Base-by-base conservation (phyloP, 2,329 filamentous ascomycete genomes). In the Colletotrichum abscissum region DNA sequence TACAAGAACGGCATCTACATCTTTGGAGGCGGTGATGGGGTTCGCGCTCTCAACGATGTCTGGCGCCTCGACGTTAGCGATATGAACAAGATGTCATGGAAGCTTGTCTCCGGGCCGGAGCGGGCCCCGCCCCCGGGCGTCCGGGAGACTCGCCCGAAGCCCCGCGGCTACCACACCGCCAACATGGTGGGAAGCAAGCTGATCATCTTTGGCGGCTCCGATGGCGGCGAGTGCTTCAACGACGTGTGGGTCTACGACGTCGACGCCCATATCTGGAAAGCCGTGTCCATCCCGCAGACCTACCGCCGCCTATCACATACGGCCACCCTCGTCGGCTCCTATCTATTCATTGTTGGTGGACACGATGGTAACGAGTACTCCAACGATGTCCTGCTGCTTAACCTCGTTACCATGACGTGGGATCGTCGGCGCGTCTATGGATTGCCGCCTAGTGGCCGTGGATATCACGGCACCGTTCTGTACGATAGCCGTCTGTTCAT, bases 241-340 rank as follows among this genome's bases (percentile, higher is more conserved):
- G 92, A 93, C 78, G 91, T 93, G 54, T 93, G 92, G 92, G 89
- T 93, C 35, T 93, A 92, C 82, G 91, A 93, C 79, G 88, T 93
- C 6, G 91, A 93, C 63, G 87, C 85, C 52, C 86, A 88, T 71
- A 76, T 84, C 28, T 93, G 92, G 90, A 89, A 88, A 73, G 79
- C 84, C 7, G 91, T 92, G 68, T 80, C 84, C 70, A 91, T 92
- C 28, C 87, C 90, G 24, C 79, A 89, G 46, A 89, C 89, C n/a
- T 92, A 88, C 80, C 88, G 90, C 52, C 89, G 92, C 24, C 85
- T 93, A 63, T 92, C 90, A 28, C 92, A 93, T 79, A 92, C 92
- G 30, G 89, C 91, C 55, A 93, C 91, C 22, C 89, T 93, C 55
- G 91, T 93, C 16, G 92, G 92, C 19, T 92, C 90, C 5, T 93